Base-by-base conservation (phyloP, 176 grass and related monocot genomes). In the Oryza meridionalis region DNA sequence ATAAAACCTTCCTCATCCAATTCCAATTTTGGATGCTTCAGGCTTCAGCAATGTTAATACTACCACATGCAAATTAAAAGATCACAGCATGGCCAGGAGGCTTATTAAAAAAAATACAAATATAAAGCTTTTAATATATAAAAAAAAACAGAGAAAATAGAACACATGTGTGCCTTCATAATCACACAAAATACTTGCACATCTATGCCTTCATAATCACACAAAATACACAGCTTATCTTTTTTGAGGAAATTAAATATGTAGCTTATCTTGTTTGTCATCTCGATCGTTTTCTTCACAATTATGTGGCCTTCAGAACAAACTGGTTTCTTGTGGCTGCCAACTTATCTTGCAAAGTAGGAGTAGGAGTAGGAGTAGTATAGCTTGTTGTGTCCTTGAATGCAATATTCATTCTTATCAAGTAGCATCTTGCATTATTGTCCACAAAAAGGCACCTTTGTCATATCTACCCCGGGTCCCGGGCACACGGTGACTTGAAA, bases 361-460 rank as follows among this genome's bases (percentile, higher is more conserved):
- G 0, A 29, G 27, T 29, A 29, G 27, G 1, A 29, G n/a, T n/a
- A n/a, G n/a, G n/a, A n/a, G n/a, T n/a, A n/a, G 27, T 3, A 29
- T 31, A 29, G 26, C 61, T 27, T 51, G 61, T n/a, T 7, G 11
- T 67, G 62, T 55, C 72, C 44, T 29, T 19, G 29, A 53, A 67
- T 47, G 62, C 33, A 40, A 76, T 55, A 53, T 68, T 51, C 44
- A 5, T 13, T 67, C 3, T n/a, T 8, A 10, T 21, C 25, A 26
- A 29, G 72, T 63, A 63, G 35, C 67, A 31, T 4, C n/a, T 2
- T 69, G 46, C 73, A 69, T 69, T 68, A 1, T 42, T 76, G 33
- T 29, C 73, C 43, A 65, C 0, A 35, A 77, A 84, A 70, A 69
- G 47, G 73, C 10, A 35, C 26, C 47, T 69, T 77, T 77, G 82